Conservation (phyloP, 352 stramenopile genomes). For the Hyaloperonospora brassicae region DNA sequence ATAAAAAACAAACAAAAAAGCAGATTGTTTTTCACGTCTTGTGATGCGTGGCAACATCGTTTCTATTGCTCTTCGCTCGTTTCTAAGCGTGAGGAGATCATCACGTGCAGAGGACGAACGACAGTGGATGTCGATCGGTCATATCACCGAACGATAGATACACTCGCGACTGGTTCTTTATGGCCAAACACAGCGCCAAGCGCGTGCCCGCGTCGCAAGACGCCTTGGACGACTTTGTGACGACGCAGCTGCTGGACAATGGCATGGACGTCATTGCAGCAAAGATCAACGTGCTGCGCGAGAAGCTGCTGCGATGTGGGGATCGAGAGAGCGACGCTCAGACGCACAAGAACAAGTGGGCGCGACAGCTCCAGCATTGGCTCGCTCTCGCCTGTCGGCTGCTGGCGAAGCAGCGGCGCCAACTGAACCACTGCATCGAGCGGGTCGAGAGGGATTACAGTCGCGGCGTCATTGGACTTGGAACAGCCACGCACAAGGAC, state of each 20-base stretch:
- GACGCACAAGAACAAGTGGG: constrained; percentile 32
- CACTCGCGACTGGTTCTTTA: not conserved
- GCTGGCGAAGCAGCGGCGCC: constrained; percentile 42
- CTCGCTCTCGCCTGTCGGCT: constrained; percentile 49
- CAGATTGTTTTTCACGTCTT: no score
- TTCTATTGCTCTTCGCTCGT: no score
- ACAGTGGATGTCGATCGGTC: no score
- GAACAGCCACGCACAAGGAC: constrained; percentile 16
- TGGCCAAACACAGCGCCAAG: constrained; percentile 9
- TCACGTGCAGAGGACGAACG: no score
- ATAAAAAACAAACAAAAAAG: no score
- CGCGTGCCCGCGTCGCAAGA: constrained; percentile 34
- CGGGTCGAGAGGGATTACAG: constrained; percentile 48
- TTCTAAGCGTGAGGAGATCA: no score
- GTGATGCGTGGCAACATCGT: no score
- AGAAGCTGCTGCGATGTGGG: constrained; percentile 36
- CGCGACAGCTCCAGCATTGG: constrained; percentile 56
- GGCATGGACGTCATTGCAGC: constrained; percentile 55
- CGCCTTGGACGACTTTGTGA: constrained; percentile 58
- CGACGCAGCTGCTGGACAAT: constrained; percentile 75
- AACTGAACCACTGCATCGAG: constrained; percentile 45
- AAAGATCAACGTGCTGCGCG: constrained; percentile 59
- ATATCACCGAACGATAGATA: no score
- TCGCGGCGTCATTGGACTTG: constrained; percentile 26
- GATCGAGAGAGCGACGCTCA: constrained; percentile 17